Evolutionary conservation across 495 filamentous ascomycete species (phyloP), one percentile per base, ranked within the genome.

Genomic region (Cryomyces antarcticus): DNA sequence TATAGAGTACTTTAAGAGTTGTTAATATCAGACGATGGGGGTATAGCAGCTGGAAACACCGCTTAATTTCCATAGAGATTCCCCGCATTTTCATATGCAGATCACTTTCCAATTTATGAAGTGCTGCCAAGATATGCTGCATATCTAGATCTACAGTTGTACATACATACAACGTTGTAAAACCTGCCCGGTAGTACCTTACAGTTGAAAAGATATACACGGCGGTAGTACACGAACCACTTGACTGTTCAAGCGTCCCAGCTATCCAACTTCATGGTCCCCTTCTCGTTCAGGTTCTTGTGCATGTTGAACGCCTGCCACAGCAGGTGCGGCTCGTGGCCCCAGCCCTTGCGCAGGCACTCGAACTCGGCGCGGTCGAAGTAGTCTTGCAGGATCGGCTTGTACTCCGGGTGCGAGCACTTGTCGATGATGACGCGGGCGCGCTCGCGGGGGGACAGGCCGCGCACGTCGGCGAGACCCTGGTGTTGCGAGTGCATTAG

Each of bases 241-340:
- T 3, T 13, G 9, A 36, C 9, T 36, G 9, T 36, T 43, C 13
- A 36, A 9, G 11, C 12, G 39, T 64, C 64, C 73, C 73, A 77
- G 31, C 59, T 67, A 12, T 62, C 55, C 46, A 84, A 77, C 62
- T 75, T 78, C 86, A 93, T 93, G 47, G 80, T 88, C 17, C 84
- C 83, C 55, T 83, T 73, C 64, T 80, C 73, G 46, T 73, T 59
- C 42, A 94, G 61, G 43, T 81, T 78, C 66, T 78, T 74, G 61
- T 93, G 85, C 83, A 92, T 85, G 58, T 89, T 80, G 61, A 92
- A 92, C 12, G 70, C 64, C 59, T 89, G 75, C 63, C 72, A 87
- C 38, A 93, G 62, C 60, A 89, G 62, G 57, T 92, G 83, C 27
- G 85, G 84, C 66, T 92, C 83, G 60, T 89, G 85, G 36, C 81